Base-by-base conservation (phyloP, 2,329 filamentous ascomycete genomes). In the Neonectria punicea region DNA sequence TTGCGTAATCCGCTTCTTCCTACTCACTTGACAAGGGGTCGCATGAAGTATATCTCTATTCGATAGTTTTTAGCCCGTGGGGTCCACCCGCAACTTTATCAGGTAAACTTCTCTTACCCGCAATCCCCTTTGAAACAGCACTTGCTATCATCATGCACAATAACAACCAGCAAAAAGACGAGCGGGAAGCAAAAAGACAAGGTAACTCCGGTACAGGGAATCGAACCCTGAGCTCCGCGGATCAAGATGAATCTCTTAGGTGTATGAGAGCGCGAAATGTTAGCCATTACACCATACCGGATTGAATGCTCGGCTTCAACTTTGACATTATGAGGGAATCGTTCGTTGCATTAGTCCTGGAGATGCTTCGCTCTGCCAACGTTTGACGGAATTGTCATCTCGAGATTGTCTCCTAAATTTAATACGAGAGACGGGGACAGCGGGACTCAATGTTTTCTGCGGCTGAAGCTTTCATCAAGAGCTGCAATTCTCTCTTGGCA, bases 251-350 rank as follows among this genome's bases (percentile, higher is more conserved):
- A 59, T 72, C 70, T 43, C 73, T 71, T 70, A 74, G 44, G 41
- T 70, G 63, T 25, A 59, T 75, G 74, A 75, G 71, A 75, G 74
- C 74, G 74, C 70, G 72, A 75, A 75, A 75, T 75, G 74, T 75
- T 75, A 73, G 74, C 74, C 73, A 75, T 73, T 75, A 75, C 74
- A 75, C 73, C 74, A 76, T 34, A 51, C 32, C 49, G 49, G 32
- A 51, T 32, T 20, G 39, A 3, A 20, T 43, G 8, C 20, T 4
- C 7, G 39, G 8, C 39, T 11, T 43, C 39, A 11, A 43, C n/a
- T 20, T 43, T 10, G 4, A 43, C n/a, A 43, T 8, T 43, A 43
- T 43, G 8, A 3, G 9, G 39, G n/a, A 4, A 16, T 6, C 2
- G 5, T 5, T 11, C 11, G 2, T 16, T 16, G 2, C 5, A 16